Conservation (phyloP, 148 eudicot species). For the Chenopodium berlandieri region DNA sequence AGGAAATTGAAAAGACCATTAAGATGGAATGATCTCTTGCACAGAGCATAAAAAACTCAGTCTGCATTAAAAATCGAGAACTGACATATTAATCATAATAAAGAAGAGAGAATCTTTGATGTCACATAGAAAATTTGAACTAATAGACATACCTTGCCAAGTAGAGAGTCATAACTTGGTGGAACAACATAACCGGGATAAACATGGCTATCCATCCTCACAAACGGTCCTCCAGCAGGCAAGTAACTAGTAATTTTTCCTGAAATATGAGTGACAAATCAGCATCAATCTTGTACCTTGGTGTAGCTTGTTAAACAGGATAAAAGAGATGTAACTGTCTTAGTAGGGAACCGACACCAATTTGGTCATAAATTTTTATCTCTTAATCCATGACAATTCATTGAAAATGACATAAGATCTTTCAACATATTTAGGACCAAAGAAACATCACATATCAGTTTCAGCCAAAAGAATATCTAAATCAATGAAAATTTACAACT, state of each 20-base stretch:
- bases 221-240: conserved; percentile 97
- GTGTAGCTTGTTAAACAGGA: not conserved
- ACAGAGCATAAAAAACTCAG: too few species aligned
- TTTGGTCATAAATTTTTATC: not conserved
- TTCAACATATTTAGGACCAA: not conserved
- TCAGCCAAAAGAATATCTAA: too few species aligned
- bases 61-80: too few species aligned
- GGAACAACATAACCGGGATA: conserved; percentile 96
- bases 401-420: not conserved
- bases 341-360: not conserved
- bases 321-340: not conserved
- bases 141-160: conserved; percentile 76
- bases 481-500: not conserved
- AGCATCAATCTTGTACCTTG: not conserved
- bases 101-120: too few species aligned
- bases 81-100: too few species aligned
- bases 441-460: not conserved
- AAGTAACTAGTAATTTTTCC: conserved; percentile 85
- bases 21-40: too few species aligned
- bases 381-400: not conserved
- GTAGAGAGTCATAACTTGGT: conserved; percentile 95
- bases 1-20: too few species aligned
- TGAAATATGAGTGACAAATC: conserved; percentile 27
- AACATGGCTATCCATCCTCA: conserved; percentile 98
- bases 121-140: not conserved